Evolutionary conservation across 208 protist species (phyloP).

Genomic region (Leishmania turanica): DNA sequence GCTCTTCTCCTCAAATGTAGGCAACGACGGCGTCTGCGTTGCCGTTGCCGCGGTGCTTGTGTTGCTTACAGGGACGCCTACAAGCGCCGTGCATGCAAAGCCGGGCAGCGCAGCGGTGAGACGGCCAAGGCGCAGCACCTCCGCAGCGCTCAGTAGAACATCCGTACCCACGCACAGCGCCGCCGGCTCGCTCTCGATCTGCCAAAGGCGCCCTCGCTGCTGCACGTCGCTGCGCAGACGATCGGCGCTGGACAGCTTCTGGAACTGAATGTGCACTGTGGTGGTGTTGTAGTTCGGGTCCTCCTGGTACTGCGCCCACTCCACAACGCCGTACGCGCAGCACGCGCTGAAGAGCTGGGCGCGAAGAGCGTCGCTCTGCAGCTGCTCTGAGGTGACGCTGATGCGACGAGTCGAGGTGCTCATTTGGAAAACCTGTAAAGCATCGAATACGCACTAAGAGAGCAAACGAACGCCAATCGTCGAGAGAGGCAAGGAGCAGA

Average conservation of each 20-base stretch:
- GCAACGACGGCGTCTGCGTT: background rate
- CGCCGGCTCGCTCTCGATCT: constrained; percentile 44
- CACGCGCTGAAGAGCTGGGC: constrained; percentile 64
- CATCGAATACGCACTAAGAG: background rate
- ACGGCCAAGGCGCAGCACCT: constrained; percentile 26
- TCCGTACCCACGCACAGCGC: constrained; percentile 43
- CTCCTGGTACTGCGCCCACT: constrained; percentile 53
- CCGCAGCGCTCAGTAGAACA: constrained; percentile 48
- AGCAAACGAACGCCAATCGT: background rate
- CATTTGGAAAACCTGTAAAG: background rate
- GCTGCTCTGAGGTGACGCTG: constrained; percentile 52
- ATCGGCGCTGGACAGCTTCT: constrained; percentile 69
- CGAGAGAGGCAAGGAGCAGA: background rate
- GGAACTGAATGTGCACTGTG: constrained; percentile 66
- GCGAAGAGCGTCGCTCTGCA: constrained; percentile 42
- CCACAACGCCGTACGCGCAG: constrained; percentile 68
- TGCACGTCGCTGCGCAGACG: constrained; percentile 50
- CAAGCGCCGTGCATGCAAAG: constrained; percentile 14
- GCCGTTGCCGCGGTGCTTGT: constrained; percentile 1
- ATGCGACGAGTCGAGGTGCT: constrained; percentile 42
- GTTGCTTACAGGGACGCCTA: background rate
- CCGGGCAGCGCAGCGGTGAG: constrained; percentile 22
- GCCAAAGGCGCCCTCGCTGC: constrained; percentile 41
- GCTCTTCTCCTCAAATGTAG: constrained; percentile 39
- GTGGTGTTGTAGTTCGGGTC: constrained; percentile 58